Base-by-base conservation (phyloP, 495 filamentous ascomycete species). In the Penicillium daleae region DNA sequence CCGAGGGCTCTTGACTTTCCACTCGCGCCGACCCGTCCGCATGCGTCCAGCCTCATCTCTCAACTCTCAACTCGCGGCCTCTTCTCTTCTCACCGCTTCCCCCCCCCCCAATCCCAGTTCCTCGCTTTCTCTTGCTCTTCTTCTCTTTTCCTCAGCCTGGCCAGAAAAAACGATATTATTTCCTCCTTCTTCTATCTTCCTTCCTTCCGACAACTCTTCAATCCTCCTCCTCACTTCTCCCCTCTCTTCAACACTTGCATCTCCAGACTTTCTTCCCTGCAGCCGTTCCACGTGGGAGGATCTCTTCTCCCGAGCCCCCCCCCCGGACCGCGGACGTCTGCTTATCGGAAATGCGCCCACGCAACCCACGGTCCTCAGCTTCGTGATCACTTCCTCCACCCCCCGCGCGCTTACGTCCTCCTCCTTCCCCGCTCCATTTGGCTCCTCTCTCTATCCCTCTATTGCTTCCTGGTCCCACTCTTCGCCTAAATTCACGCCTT, bases 21-120 rank as follows among this genome's bases (percentile, higher is more conserved):
- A 26, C 32, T 56, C 21, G 54, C 54, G 35, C 54, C 54, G 54
- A 42, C 19, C 54, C 54, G 24, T 56, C 66, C 66, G 66, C 66
- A 68, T 65, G 66, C 66, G 62, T 62, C 59, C 65, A 64, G 52
- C 56, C 56, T 44, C 56, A 44, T 53, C 46, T 58, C n/a, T 51
- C n/a, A n/a, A 48, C n/a, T 48, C 15, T 48, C n/a, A n/a, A n/a
- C n/a, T n/a, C n/a, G n/a, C n/a, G n/a, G n/a, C n/a, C n/a, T n/a
- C 44, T 31, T 1, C 9, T 6, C 2, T 4, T 52, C 49, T 52
- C 49, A 52, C 49, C 49, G 49, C 49, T 52, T 27, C 49, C 6
- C n/a, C n/a, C n/a, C n/a, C n/a, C n/a, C n/a, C n/a, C n/a, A n/a
- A n/a, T 51, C 48, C 48, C 4, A 26, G 48, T 51, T 50, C 26